Evolutionary conservation across 73 alveolate species (phyloP).

Genomic region (Paramecium pentaurelia): DNA sequence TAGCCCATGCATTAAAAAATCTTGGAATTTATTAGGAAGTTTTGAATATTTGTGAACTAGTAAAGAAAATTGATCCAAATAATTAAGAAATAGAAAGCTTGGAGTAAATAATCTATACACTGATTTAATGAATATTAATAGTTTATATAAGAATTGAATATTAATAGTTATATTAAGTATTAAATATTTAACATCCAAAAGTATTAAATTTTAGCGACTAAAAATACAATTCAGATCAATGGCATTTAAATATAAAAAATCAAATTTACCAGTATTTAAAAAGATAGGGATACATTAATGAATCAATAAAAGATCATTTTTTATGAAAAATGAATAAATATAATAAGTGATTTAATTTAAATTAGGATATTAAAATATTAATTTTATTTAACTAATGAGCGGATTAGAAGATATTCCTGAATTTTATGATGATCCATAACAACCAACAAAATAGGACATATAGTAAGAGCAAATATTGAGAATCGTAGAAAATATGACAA

Average conservation of each 20-base stretch:
- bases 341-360: background rate
- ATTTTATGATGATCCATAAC: slow-evolving; percentile 20
- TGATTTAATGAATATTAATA: background rate
- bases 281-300: background rate
- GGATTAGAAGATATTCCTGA: slow-evolving; percentile 36
- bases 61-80: background rate
- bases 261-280: background rate
- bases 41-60: background rate
- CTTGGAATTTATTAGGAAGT: background rate
- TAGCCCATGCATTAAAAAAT: background rate
- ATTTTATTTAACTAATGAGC: background rate
- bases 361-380: background rate
- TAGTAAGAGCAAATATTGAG: slow-evolving; percentile 37
- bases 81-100: background rate
- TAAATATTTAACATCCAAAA: background rate
- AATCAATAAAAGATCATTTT: background rate
- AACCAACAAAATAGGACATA: background rate
- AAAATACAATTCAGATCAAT: background rate
- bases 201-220: background rate
- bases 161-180: background rate
- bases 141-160: too few relatives aligned
- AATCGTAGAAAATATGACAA: slow-evolving; percentile 34
- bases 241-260: background rate
- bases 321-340: background rate
- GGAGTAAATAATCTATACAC: background rate